Conservation (phyloP, 495 filamentous ascomycete genomes). For the Neurospora sp. region DNA sequence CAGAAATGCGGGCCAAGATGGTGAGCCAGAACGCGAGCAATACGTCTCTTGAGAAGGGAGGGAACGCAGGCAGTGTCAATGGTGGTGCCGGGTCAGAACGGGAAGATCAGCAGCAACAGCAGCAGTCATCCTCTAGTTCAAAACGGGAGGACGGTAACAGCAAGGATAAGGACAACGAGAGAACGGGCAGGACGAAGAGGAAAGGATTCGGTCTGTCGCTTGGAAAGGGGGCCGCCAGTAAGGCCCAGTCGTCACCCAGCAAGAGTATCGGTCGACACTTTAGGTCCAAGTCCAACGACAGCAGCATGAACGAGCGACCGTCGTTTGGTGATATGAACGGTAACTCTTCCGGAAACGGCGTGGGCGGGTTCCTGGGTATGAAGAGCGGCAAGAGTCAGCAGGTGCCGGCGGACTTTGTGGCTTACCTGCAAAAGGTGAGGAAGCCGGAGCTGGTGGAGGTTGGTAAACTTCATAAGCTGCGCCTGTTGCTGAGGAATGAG, state of each 20-base stretch:
- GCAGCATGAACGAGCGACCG: conserved; percentile 33
- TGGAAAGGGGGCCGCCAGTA: conserved; percentile 39
- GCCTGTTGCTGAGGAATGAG: conserved; percentile 84
- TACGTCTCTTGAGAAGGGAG: conserved; percentile 11
- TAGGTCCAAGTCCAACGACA: conserved; percentile 42
- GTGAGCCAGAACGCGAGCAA: conserved; percentile 27
- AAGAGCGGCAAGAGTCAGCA: conserved; percentile 38
- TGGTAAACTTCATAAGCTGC: conserved; percentile 87
- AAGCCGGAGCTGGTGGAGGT: conserved; percentile 79
- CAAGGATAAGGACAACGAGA: conserved; percentile 20
- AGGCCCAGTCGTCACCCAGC: conserved; percentile 32
- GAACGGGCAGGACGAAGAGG: conserved; percentile 39
- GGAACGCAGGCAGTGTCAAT: background rate
- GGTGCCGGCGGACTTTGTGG: conserved; percentile 69
- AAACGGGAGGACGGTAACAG: conserved; percentile 3
- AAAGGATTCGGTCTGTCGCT: conserved; percentile 73
- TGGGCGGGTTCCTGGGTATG: background rate
- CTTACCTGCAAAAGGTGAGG: conserved; percentile 65
- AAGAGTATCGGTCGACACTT: conserved; percentile 45
- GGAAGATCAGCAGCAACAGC: background rate
- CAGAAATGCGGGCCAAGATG: conserved; percentile 44
- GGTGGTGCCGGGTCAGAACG: background rate
- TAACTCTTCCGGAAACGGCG: background rate
- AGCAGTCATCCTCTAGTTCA: background rate
- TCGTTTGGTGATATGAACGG: conserved; percentile 23